Conservation (phyloP, 179 eudicot species). For the Gypsophila paniculata region DNA sequence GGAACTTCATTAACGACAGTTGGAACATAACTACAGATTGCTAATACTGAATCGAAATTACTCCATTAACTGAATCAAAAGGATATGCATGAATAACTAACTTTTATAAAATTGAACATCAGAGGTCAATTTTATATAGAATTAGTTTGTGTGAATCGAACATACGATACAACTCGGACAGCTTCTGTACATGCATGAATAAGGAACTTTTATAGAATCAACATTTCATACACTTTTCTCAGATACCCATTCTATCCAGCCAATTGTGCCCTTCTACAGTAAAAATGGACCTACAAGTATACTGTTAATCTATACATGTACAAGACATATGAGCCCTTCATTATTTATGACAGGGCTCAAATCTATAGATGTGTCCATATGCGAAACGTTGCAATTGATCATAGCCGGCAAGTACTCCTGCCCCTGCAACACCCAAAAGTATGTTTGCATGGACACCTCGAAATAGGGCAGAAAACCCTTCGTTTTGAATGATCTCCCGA, state of each 20-base stretch:
- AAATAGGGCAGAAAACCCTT: conserved; percentile 72
- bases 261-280: conserved; percentile 2
- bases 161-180: conserved; percentile 24
- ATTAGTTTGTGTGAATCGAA: conserved; percentile 24
- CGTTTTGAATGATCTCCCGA: conserved; percentile 60
- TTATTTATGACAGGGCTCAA: conserved; percentile 41
- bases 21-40: conserved; percentile 6
- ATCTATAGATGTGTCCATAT: conserved; percentile 40
- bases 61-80: conserved; percentile 2
- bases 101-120: neutral
- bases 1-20: conserved; percentile 5
- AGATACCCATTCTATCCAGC: conserved; percentile 10
- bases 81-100: too few species aligned
- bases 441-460: conserved; percentile 89
- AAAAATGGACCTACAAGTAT: conserved; percentile 2
- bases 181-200: conserved; percentile 8
- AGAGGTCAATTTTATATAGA: conserved; percentile 14
- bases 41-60: conserved; percentile 2
- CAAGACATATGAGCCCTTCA: conserved; percentile 20
- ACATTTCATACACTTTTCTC: conserved; percentile 10
- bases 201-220: conserved; percentile 4
- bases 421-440: conserved; percentile 94
- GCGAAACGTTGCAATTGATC: conserved; percentile 68
- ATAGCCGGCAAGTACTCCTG: conserved; percentile 97
- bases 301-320: conserved; percentile 16